These are phyloP conservation scores for Pyronema omphalodes DNA, from an alignment of 495 filamentous ascomycete genomes.

Conservation along the genomic window DNA sequence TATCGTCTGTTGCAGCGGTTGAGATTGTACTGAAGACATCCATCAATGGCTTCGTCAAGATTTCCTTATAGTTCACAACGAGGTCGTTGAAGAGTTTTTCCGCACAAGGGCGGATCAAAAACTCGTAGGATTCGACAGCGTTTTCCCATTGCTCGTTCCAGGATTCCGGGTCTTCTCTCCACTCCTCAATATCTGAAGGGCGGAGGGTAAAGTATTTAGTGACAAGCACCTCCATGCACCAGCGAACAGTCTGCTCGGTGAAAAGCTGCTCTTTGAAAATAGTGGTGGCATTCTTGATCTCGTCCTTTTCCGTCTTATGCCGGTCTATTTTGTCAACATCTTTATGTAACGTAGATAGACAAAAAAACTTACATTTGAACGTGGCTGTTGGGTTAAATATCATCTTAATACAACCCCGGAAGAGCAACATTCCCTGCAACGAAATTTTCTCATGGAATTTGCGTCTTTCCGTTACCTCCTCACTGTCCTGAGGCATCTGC, in stretches of 20 bases:
- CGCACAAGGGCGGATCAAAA: slow-evolving; percentile 71
- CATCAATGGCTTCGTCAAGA: slow-evolving; percentile 57
- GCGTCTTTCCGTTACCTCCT: slow-evolving; percentile 30
- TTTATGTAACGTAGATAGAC: not conserved
- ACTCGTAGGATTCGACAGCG: slow-evolving; percentile 64
- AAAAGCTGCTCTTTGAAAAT: slow-evolving; percentile 50
- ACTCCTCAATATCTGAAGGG: slow-evolving; percentile 65
- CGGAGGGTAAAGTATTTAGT: slow-evolving; percentile 78
- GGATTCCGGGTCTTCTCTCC: slow-evolving; percentile 81
- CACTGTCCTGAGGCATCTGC: slow-evolving; percentile 4
- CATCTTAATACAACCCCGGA: slow-evolving; percentile 71
- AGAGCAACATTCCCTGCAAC: slow-evolving; percentile 59
- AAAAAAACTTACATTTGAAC: slow-evolving; percentile 41
- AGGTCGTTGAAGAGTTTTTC: slow-evolving; percentile 90
- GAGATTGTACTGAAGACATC: slow-evolving; percentile 58
- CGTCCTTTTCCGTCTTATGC: slow-evolving; percentile 32
- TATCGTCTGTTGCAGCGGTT: slow-evolving; percentile 45
- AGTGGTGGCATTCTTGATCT: slow-evolving; percentile 37
- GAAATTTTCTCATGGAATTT: slow-evolving; percentile 55
- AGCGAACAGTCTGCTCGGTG: slow-evolving; percentile 49
- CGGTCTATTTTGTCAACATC: slow-evolving; percentile 29
- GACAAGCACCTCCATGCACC: slow-evolving; percentile 66
- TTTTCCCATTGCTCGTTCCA: slow-evolving; percentile 78
- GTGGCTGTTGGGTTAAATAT: slow-evolving; percentile 59
- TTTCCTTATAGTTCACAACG: slow-evolving; percentile 62